Evolutionary conservation across 2,329 filamentous ascomycete genomes (phyloP).

Genomic region (Sclerotinia nivalis): DNA sequence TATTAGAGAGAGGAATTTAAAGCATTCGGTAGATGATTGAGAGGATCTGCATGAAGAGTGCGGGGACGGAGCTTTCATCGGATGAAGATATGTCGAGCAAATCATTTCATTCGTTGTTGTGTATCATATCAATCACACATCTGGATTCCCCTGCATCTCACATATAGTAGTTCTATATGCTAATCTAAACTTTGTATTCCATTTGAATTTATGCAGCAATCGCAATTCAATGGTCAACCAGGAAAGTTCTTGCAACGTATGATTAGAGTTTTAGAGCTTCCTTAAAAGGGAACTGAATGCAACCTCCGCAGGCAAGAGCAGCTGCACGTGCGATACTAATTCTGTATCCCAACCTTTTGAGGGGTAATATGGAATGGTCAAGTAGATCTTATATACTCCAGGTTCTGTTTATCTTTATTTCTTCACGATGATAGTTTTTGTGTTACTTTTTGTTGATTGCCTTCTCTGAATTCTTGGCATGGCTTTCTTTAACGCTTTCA

Average conservation of each 20-base stretch:
- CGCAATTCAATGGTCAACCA: background rate
- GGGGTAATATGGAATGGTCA: background rate
- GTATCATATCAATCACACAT: background rate
- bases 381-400: constrained; percentile 13
- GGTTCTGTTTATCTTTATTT: background rate
- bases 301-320: background rate
- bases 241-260: constrained; percentile 1
- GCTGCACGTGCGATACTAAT: background rate
- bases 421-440: background rate
- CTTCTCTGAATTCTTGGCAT: constrained; percentile 17
- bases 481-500: constrained; percentile 19
- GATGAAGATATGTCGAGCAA: background rate
- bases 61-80: constrained; percentile 5
- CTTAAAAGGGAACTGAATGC: constrained; percentile 15
- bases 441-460: background rate
- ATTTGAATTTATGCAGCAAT: background rate
- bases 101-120: constrained; percentile 14
- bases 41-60: constrained; percentile 13
- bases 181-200: constrained; percentile 4
- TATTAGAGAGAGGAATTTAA: background rate
- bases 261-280: constrained; percentile 11
- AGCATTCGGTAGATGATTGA: constrained; percentile 14
- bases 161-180: constrained; percentile 15
- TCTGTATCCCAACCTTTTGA: background rate
- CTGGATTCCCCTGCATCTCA: constrained; percentile 15